Evolutionary conservation across 2,329 filamentous ascomycete genomes (phyloP).

Genomic region (Domatiomyces catenatus): DNA sequence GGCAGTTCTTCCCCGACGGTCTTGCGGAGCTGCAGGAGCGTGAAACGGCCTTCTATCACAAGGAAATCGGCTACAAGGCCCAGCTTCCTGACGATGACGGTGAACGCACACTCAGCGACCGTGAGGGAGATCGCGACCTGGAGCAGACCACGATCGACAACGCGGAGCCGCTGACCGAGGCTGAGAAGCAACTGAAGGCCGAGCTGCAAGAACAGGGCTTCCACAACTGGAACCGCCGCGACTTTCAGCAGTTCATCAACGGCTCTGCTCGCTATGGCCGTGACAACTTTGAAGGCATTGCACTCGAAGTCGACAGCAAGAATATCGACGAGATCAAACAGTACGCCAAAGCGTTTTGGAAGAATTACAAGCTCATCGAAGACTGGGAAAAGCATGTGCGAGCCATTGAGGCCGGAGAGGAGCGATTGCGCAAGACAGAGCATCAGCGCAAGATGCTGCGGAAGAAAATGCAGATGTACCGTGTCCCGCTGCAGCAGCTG

Average conservation of each 20-base stretch:
- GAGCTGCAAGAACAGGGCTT: conserved; percentile 72
- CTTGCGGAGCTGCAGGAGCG: conserved; percentile 85
- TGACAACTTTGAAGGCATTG: conserved; percentile 68
- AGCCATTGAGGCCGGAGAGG: conserved; percentile 83
- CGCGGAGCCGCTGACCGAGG: conserved; percentile 72
- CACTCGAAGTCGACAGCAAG: conserved; percentile 85
- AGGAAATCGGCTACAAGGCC: conserved; percentile 91
- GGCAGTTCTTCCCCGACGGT: conserved; percentile 83
- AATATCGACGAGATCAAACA: conserved; percentile 61
- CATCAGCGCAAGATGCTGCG: conserved; percentile 84
- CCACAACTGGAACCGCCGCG: conserved; percentile 85
- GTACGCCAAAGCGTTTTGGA: conserved; percentile 94
- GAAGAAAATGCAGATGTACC: conserved; percentile 91
- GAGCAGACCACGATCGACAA: conserved; percentile 91
- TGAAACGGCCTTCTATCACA: conserved; percentile 88
- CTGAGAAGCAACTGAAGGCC: conserved; percentile 77
- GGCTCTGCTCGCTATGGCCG: conserved; percentile 86
- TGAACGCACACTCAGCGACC: conserved; percentile 59
- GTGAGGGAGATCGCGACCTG: conserved; percentile 70
- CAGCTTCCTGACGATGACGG: conserved; percentile 78
- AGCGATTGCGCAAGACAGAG: conserved; percentile 72
- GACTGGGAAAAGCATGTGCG: conserved; percentile 82
- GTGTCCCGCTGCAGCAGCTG: conserved; percentile 92
- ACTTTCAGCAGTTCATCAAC: conserved; percentile 97
- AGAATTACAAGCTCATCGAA: conserved; percentile 75